phyloP scores from a whole-genome alignment of 1,284 basidiomycete genomes.

The Cutaneotrichosporon sp. region DNA sequence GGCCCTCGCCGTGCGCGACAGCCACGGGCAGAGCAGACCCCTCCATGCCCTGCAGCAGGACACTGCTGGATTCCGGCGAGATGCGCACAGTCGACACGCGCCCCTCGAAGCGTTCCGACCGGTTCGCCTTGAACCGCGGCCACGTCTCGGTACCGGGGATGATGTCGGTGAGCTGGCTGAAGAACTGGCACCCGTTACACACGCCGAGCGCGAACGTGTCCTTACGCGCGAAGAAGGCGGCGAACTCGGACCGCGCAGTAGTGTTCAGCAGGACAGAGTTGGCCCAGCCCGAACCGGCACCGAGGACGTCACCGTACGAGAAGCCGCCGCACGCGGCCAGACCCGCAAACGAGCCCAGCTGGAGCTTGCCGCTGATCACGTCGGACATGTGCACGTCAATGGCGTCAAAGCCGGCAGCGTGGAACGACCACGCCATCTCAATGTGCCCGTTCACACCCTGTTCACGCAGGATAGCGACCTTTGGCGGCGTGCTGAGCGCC shows the following conservation, averaged over 20 bases:
- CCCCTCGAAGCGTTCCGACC: conserved; percentile 84
- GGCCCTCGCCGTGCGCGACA: conserved; percentile 93
- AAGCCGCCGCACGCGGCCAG: conserved; percentile 96
- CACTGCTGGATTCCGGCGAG: conserved; percentile 55
- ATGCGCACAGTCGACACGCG: conserved; percentile 77
- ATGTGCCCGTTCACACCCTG: conserved; percentile 98
- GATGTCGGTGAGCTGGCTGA: conserved; percentile 77
- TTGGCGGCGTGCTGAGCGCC: conserved; percentile 58
- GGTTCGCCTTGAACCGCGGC: conserved; percentile 89
- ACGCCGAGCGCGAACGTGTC: conserved; percentile 88
- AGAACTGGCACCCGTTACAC: conserved; percentile 98
- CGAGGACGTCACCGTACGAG: conserved; percentile 96
- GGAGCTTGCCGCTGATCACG: conserved; percentile 67
- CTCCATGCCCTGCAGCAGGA: conserved; percentile 84
- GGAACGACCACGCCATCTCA: conserved; percentile 98
- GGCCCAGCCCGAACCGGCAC: conserved; percentile 97
- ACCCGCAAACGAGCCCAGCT: conserved; percentile 69
- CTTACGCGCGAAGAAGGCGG: conserved; percentile 69
- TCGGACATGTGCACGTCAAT: conserved; percentile 99
- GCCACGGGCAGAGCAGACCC: conserved; percentile 84
- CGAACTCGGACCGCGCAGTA: conserved; percentile 68
- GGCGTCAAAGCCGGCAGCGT: conserved; percentile 85
- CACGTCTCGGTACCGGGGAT: conserved; percentile 80
- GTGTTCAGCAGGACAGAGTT: conserved; percentile 82
- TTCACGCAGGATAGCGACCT: conserved; percentile 91